Evolutionary conservation across 2,329 filamentous ascomycete genomes (phyloP).

Genomic region (Xylariomycetidae sp.): DNA sequence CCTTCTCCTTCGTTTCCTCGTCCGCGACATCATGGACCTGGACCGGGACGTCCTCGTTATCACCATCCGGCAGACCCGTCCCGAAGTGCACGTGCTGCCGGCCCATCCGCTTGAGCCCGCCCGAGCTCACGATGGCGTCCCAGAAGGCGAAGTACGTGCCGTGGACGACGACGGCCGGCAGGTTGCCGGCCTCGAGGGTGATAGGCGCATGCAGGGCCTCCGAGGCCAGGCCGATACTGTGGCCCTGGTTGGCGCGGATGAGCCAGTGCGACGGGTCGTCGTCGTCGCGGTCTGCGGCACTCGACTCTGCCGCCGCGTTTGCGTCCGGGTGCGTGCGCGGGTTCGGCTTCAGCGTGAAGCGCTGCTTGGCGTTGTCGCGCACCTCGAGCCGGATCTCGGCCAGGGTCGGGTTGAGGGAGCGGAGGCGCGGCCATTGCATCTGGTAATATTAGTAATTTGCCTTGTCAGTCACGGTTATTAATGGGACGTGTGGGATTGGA

Average conservation of each 20-base stretch:
- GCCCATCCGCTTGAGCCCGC: conserved; percentile 76
- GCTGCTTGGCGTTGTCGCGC: conserved; percentile 78
- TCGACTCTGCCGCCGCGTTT: conserved; percentile 11
- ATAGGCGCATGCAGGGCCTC: conserved; percentile 67
- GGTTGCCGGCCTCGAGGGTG: conserved; percentile 48
- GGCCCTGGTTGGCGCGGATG: conserved; percentile 94
- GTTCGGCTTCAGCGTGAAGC: conserved; percentile 71
- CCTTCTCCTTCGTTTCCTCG: conserved; percentile 4
- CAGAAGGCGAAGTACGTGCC: conserved; percentile 85
- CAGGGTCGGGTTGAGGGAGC: conserved; percentile 68
- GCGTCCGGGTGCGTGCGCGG: conserved; percentile 13
- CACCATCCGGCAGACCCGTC: conserved; percentile 57
- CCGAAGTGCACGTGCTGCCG: conserved; percentile 90
- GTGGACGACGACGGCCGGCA: conserved; percentile 71
- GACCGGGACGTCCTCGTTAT: conserved; percentile 18
- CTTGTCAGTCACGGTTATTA: not conserved
- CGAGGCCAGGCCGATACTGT: conserved; percentile 74
- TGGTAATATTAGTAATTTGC: conserved; percentile 20
- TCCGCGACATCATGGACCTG: conserved; percentile 11
- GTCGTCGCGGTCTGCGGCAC: conserved; percentile 25
- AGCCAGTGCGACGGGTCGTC: conserved; percentile 64
- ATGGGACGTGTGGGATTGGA: too few species aligned
- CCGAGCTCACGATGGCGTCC: conserved; percentile 66
- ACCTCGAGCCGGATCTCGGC: conserved; percentile 69
- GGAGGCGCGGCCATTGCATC: conserved; percentile 55